A percentile compares a stretch with the other conserved stretches of the same genome.
Conservation (phyloP, 2,329 filamentous ascomycete genomes). For the Amesomyces nigricolor region DNA sequence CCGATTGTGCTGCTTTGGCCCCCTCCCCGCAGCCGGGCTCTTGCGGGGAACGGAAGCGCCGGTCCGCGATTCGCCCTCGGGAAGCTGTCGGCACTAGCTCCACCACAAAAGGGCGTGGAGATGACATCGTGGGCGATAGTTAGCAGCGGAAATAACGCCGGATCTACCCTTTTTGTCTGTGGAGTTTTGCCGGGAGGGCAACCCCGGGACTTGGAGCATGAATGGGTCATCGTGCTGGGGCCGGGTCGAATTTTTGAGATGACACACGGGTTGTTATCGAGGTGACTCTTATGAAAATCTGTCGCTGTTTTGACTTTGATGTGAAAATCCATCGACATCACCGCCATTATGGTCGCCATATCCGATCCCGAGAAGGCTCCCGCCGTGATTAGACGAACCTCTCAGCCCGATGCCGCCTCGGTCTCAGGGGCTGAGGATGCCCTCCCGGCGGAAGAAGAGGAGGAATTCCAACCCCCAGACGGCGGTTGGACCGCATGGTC, state of each 20-base stretch:
- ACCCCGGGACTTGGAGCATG: not conserved
- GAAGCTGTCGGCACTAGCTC: not conserved
- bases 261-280: not conserved
- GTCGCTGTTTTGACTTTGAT: not conserved
- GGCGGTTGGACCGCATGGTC: constrained; percentile 45
- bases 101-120: constrained; percentile 17
- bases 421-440: not conserved
- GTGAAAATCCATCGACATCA: not conserved
- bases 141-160: constrained; percentile 21
- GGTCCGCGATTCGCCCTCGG: constrained; percentile 8
- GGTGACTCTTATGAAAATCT: not conserved
- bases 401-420: not conserved
- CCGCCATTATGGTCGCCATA: not conserved
- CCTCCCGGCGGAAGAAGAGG: not conserved
- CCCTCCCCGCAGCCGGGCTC: not conserved
- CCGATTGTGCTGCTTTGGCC: not conserved
- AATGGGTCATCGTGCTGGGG: not conserved
- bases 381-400: not conserved
- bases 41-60: constrained; percentile 1
- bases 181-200: not conserved
- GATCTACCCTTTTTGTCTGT: constrained; percentile 2
- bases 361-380: constrained; percentile 17
- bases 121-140: constrained; percentile 18
- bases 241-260: not conserved
- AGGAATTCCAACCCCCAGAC: constrained; percentile 34